phyloP scores from a whole-genome alignment of 78 protist species.

The Isochrysis galbana region DNA sequence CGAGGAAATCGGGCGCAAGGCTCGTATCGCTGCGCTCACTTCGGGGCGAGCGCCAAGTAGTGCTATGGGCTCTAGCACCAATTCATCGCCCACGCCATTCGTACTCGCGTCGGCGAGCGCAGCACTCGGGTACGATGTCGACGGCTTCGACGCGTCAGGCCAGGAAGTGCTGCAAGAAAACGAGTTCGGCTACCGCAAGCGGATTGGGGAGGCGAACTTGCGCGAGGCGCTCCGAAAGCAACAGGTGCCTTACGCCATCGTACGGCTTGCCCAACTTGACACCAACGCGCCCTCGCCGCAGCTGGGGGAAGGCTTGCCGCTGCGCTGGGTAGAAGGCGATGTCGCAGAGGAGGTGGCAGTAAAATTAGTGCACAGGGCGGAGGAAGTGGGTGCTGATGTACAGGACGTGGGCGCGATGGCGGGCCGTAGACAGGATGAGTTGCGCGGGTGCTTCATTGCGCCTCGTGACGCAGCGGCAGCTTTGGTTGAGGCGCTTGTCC shows the following conservation, averaged over 20 bases:
- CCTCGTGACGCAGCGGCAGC: not conserved
- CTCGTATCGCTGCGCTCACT: not conserved
- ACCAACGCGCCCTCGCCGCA: not conserved
- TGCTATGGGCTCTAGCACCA: not conserved
- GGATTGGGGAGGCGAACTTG: not conserved
- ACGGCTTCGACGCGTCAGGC: not conserved
- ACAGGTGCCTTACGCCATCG: not conserved
- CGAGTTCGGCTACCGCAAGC: conserved; percentile 1
- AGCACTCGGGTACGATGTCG: not conserved
- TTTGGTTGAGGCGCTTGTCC: not conserved
- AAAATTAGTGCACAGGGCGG: not conserved
- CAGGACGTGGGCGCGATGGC: not conserved
- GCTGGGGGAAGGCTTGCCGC: not conserved
- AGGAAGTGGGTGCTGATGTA: not conserved
- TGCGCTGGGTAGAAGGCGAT: not conserved
- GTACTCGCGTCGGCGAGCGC: not conserved
- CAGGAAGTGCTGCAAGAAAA: not conserved
- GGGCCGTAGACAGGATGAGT: not conserved
- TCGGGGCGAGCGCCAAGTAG: not conserved
- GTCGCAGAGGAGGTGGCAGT: not conserved
- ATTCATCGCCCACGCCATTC: not conserved
- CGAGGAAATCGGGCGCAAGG: not conserved
- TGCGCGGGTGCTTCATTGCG: not conserved
- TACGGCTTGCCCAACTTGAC: not conserved
- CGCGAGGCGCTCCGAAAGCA: not conserved